phyloP scores from a whole-genome alignment of 1,284 basidiomycete genomes.

The Apiotrichum sp. region DNA sequence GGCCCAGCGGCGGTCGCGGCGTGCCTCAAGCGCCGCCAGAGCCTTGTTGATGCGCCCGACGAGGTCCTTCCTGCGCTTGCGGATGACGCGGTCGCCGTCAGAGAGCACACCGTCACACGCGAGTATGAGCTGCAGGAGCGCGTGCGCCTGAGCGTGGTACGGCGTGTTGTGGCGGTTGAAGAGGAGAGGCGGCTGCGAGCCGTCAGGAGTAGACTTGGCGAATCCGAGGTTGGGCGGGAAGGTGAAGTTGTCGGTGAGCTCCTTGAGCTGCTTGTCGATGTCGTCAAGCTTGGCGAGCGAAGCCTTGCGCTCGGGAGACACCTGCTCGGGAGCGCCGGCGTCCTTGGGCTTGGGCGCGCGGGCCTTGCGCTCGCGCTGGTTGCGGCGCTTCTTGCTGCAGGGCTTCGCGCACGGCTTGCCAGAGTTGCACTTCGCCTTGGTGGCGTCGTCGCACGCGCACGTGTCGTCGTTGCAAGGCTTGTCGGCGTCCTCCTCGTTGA shows the following conservation, averaged over 20 bases:
- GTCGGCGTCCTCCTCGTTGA: constrained; percentile 1
- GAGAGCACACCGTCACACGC: constrained; percentile 63
- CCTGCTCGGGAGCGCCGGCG: background rate
- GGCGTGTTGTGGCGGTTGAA: constrained; percentile 56
- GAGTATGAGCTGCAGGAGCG: constrained; percentile 58
- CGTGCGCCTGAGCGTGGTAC: constrained; percentile 57
- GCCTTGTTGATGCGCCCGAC: constrained; percentile 61
- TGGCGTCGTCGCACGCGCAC: constrained; percentile 3
- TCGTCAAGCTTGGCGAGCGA: constrained; percentile 17
- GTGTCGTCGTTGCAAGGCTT: background rate
- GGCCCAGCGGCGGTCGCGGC: constrained; percentile 45
- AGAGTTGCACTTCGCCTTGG: constrained; percentile 1
- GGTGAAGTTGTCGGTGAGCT: constrained; percentile 25
- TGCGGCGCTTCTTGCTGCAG: constrained; percentile 10
- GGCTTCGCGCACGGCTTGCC: constrained; percentile 2
- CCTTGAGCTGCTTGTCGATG: constrained; percentile 27
- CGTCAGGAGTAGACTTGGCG: constrained; percentile 17
- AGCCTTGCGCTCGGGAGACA: background rate
- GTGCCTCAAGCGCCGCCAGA: constrained; percentile 52
- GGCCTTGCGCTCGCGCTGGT: background rate
- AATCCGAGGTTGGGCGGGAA: constrained; percentile 39
- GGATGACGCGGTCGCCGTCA: constrained; percentile 56
- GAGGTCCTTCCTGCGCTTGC: constrained; percentile 56
- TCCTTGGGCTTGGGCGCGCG: constrained; percentile 48
- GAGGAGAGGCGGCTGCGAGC: constrained; percentile 37